Base-by-base conservation (phyloP, 345 rosid genomes). In the Euclidium syriacum region DNA sequence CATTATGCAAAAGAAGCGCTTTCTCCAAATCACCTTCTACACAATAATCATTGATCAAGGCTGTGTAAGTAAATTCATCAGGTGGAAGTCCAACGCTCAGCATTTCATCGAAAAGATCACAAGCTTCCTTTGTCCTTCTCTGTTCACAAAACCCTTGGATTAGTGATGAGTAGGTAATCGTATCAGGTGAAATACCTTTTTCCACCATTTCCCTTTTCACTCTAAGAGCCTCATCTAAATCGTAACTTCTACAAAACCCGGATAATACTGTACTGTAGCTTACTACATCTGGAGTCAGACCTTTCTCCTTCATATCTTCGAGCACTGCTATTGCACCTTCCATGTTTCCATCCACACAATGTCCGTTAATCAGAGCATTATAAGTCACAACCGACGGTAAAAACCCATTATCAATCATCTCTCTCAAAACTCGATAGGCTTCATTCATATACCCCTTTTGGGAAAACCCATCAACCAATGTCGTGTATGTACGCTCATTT, bases 241-340 rank as follows among this genome's bases (percentile, higher is more conserved):
- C 84, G 12, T 68, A 82, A 35, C 66, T 58, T 53, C 78, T 78
- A 64, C 83, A 84, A 73, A 81, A 88, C 19, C 98, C 98, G 6
- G 91, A 67, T 35, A 91, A 74, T 9, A 91, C 67, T 2, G 95
- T 88, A 67, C 95, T 83, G 50, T 91, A 91, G 73, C 95, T 91
- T 48, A 85, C 95, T 14, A 88, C 80, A 67, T 91, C 95, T 0
- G 96, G 96, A 32, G 59, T 35, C 26, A 88, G 58, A 33, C 95
- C 91, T 73, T 81, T 79, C 64, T 43, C 56, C 36, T 51, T 77
- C 91, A 91, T 88, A 17, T 75, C 80, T 17, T 24, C 75, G 1
- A 91, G 65, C 36, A 91, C 58, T 36, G 62, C 69, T 4, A 67
- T 43, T 17, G 90, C 95, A 68, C 79, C 91, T 43, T 83, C 95